Base-by-base conservation (phyloP, 768 basidiomycete genomes). In the Boletus rufocinnamomeus region DNA sequence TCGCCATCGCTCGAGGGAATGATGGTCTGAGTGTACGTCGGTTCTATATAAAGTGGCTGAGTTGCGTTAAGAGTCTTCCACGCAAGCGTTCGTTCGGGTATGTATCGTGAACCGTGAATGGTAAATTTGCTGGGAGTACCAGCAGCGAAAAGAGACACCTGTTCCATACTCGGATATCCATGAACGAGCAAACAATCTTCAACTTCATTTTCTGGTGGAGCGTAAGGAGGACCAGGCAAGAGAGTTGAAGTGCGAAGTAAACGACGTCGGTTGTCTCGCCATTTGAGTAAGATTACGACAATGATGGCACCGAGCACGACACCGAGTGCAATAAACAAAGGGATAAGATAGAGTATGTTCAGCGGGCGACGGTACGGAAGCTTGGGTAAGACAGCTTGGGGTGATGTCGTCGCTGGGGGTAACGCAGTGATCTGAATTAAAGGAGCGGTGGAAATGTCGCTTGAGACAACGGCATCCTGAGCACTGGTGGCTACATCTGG, bases 371-470 rank as follows among this genome's bases (percentile, higher is more conserved):
- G 68, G 61, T 64, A 60, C 32, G 57, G 60, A n/a, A 57, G 63
- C 57, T 65, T 69, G 10, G 54, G 55, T 50, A 57, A 52, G 46
- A 63, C 53, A 19, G 44, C 37, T 23, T 61, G 66, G 45, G 52
- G 37, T 50, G 47, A 50, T 27, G 57, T 56, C 10, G 61, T 67
- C n/a, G 60, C 52, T 5, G 75, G 72, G 17, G 72, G 70, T 25
- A 73, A 64, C 35, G 74, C 68, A 28, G 73, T 74, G 53, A 78
- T 75, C 21, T 71, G 70, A 25, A 77, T 63, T 4, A 79, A 23
- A 28, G 64, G 56, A 48, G 59, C 3, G 7, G 63, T 54, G n/a
- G 58, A 40, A 25, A 35, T 54, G 37, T 62, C 52, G 34, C 62
- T 57, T 11, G 68, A 48, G 16, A 53, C 28, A 11, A 56, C 21